Evolutionary conservation across 2,329 filamentous ascomycete genomes (phyloP), one percentile per base, ranked within the genome.

Genomic region (Fusarium acutatum): DNA sequence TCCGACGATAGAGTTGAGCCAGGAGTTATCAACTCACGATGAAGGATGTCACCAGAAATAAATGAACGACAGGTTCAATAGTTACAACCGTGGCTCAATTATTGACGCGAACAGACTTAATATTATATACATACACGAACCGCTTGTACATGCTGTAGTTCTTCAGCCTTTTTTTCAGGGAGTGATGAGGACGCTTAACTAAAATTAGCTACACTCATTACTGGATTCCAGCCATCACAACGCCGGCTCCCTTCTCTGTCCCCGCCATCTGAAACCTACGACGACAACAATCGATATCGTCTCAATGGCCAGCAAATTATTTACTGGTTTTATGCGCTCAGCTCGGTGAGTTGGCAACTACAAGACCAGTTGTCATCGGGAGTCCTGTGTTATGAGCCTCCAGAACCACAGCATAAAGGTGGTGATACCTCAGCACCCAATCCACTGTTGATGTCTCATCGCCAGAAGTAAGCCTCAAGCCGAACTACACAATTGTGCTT

Each of bases 191-290:
- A 37, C 46, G 34, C 69, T 60, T 46, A 28, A 67, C 75, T 75
- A 71, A 75, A 77, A 77, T 75, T 71, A 74, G 66, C 71, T 57
- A 52, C 26, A 37, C 67, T 41, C 26, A 35, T 61, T 53, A 35
- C 40, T 62, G 46, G 44, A 53, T 38, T 50, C 58, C 53, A 72
- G 60, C 53, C 52, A 69, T 59, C 66, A 73, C 73, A 73, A 67
- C 71, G 67, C 64, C 43, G 52, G 62, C 62, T 69, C 47, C 62
- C 38, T 69, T 60, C 71, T 71, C 50, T 53, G 40, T 52, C 38
- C 60, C 41, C 35, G 35, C 41, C 59, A 43, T 37, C 43, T 40
- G 59, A 50, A 64, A 61, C 54, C 32, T 44, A 58, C 22, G 34
- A 30, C 28, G 49, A 15, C n/a, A 69, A 53, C 38, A 46, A 53